A percentile compares a stretch with the other conserved stretches of the same genome.
Evolutionary conservation across 106 monocot genomes (phyloP).

Genomic region (Narthecium ossifragum): DNA sequence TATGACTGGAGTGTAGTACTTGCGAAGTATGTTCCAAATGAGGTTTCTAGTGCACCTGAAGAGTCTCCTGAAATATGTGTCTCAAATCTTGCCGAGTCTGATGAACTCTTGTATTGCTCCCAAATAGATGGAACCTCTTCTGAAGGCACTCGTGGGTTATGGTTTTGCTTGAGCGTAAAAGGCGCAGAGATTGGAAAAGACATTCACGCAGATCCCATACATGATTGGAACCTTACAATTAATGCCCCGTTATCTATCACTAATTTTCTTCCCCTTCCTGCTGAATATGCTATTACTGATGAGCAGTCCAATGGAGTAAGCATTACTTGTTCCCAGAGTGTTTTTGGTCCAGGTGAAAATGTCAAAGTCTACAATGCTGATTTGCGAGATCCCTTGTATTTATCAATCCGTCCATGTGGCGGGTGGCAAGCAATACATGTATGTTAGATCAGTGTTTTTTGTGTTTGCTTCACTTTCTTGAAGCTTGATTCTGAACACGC

Average conservation of each 20-base stretch:
- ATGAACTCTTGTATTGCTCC: constrained; percentile 56
- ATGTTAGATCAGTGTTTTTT: constrained; percentile 3
- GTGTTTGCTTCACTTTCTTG: background rate
- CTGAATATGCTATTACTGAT: constrained; percentile 51
- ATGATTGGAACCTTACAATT: constrained; percentile 87
- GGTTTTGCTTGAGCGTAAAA: constrained; percentile 80
- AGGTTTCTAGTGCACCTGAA: constrained; percentile 18
- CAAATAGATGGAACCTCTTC: constrained; percentile 36
- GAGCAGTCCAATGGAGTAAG: constrained; percentile 33
- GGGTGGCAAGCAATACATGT: constrained; percentile 82
- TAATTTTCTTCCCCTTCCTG: constrained; percentile 75
- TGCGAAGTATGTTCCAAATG: constrained; percentile 25
- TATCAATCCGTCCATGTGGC: constrained; percentile 67
- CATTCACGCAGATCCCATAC: constrained; percentile 70
- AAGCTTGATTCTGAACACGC: background rate
- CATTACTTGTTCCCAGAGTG: constrained; percentile 31
- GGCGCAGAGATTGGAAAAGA: constrained; percentile 91
- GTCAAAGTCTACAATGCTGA: constrained; percentile 76
- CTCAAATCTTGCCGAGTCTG: constrained; percentile 60
- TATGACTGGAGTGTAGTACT: constrained; percentile 77
- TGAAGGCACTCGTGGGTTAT: constrained; percentile 30
- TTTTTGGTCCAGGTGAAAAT: constrained; percentile 51
- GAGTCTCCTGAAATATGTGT: constrained; percentile 61
- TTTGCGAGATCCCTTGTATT: constrained; percentile 57
- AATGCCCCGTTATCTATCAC: constrained; percentile 60